Conservation (phyloP, 306 rosid genomes). For the Vicia sativa region DNA sequence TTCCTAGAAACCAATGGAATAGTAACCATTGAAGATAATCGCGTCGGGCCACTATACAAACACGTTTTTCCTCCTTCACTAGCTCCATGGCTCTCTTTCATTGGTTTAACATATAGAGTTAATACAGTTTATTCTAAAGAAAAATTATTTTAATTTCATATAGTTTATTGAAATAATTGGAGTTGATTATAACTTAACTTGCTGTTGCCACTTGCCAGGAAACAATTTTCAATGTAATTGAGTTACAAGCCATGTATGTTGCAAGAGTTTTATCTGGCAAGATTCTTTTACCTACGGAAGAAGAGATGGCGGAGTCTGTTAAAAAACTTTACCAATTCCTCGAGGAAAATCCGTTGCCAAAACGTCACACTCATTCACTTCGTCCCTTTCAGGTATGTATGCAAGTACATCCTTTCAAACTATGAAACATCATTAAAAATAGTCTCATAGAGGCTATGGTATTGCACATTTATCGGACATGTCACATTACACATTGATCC, state of each 20-base stretch:
- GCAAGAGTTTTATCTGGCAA: constrained; percentile 48
- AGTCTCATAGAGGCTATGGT: too few relatives aligned
- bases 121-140: background rate
- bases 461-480: too few relatives aligned
- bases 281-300: constrained; percentile 29
- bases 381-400: constrained; percentile 36
- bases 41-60: constrained; percentile 53
- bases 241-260: constrained; percentile 47
- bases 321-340: constrained; percentile 34
- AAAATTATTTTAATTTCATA: background rate
- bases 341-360: constrained; percentile 38
- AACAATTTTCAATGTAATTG: background rate
- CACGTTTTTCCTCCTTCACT: constrained; percentile 51
- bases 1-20: constrained; percentile 45
- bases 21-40: constrained; percentile 43
- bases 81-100: constrained; percentile 48
- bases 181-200: background rate
- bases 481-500: too few relatives aligned
- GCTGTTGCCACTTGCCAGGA: constrained; percentile 26
- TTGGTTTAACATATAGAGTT: constrained; percentile 41
- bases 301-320: constrained; percentile 42
- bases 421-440: too few relatives aligned
- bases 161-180: background rate
- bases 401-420: too few relatives aligned
- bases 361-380: constrained; percentile 38